phyloP scores from a whole-genome alignment of 108 stramenopile genomes.

The Skeletonema grethae region DNA sequence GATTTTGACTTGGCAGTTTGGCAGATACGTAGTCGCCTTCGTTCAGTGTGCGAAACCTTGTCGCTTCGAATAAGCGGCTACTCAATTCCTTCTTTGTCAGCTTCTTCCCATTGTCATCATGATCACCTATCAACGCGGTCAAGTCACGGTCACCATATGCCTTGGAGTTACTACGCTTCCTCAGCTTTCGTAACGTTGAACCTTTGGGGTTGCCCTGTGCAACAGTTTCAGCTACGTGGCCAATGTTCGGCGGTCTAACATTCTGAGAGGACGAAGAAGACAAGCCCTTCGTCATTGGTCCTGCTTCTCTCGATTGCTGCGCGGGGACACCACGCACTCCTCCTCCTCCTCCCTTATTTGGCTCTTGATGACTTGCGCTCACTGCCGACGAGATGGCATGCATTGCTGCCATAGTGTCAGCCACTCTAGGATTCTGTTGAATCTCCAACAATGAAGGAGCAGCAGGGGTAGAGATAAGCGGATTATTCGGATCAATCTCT shows the following conservation, averaged over 20 bases:
- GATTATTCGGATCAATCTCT: conserved; percentile 61
- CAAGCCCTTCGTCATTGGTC: not conserved
- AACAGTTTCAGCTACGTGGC: not conserved
- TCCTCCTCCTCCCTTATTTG: conserved; percentile 7
- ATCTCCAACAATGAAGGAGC: not conserved
- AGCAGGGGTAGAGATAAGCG: conserved; percentile 15
- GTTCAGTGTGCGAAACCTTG: conserved; percentile 58
- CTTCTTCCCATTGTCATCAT: conserved; percentile 29
- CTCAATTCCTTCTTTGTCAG: conserved; percentile 66
- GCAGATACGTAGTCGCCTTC: conserved; percentile 75
- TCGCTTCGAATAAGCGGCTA: conserved; percentile 58
- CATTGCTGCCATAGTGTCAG: conserved; percentile 5
- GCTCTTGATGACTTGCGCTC: conserved; percentile 5
- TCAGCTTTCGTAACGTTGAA: conserved; percentile 67
- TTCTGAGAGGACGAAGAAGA: not conserved
- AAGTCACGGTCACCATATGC: conserved; percentile 1
- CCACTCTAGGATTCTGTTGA: not conserved
- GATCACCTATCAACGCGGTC: conserved; percentile 9
- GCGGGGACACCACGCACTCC: not conserved
- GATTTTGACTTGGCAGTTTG: conserved; percentile 56
- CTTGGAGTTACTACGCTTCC: conserved; percentile 33
- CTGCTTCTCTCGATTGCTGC: not conserved
- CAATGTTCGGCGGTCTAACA: not conserved
- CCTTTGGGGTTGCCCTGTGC: conserved; percentile 45
- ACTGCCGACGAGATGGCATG: conserved; percentile 7